These are phyloP conservation scores for Russula olivacea DNA, from an alignment of 768 basidiomycete genomes.

Conservation along the genomic window DNA sequence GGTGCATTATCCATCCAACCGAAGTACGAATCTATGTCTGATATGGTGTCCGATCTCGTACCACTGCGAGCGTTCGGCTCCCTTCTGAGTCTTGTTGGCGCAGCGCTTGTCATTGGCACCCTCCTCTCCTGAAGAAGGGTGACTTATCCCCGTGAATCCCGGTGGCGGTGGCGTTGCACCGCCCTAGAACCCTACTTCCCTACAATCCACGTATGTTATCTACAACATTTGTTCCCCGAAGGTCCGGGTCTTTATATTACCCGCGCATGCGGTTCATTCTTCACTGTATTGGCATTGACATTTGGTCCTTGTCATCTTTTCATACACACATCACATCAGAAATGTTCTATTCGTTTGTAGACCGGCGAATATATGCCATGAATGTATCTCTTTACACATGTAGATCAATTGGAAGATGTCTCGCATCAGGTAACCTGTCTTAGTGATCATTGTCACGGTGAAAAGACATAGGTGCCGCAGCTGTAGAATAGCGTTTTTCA, in stretches of 20 bases:
- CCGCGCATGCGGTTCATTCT: neutral
- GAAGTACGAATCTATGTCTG: slow-evolving; percentile 14
- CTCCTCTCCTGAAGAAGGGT: slow-evolving; percentile 19
- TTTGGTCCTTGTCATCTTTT: neutral
- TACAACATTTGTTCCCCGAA: neutral
- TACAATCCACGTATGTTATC: neutral
- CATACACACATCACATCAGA: neutral
- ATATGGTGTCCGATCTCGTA: slow-evolving; percentile 19
- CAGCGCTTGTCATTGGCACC: slow-evolving; percentile 23
- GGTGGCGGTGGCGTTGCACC: neutral
- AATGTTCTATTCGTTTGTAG: neutral
- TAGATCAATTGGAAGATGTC: neutral
- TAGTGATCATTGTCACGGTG: neutral
- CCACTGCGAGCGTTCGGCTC: slow-evolving; percentile 22
- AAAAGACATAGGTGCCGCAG: neutral
- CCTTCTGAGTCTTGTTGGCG: slow-evolving; percentile 23
- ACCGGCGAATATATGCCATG: slow-evolving; percentile 1
- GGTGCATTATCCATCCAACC: slow-evolving; percentile 12
- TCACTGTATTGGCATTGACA: neutral
- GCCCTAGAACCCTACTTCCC: neutral
- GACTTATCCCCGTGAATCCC: neutral
- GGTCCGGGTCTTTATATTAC: neutral
- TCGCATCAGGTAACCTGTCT: neutral
- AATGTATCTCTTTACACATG: slow-evolving; percentile 1
- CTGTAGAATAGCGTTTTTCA: neutral